These are phyloP conservation scores for Xylaria multiplex DNA, from an alignment of 2,329 filamentous ascomycete genomes.

Conservation along the genomic window DNA sequence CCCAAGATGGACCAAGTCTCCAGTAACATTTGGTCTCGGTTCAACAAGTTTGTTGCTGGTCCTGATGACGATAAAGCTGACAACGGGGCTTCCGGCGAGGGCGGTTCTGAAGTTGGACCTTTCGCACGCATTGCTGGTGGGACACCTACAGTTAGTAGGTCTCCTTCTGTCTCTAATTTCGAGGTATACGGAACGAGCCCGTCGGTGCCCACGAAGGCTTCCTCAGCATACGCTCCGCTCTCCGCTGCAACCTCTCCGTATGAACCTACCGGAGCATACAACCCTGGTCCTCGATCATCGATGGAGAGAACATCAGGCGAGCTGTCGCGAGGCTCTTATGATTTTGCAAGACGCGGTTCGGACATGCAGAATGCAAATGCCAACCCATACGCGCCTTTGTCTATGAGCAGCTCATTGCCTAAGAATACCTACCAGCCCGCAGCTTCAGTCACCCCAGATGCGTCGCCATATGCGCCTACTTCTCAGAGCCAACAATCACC, in stretches of 20 bases:
- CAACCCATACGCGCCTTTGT: conserved; percentile 50
- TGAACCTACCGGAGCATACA: conserved; percentile 48
- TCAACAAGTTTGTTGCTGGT: conserved; percentile 95
- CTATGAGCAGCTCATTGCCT: conserved; percentile 41
- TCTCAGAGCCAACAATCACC: conserved; percentile 38
- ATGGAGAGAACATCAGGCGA: conserved; percentile 59
- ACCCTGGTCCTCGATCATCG: conserved; percentile 53
- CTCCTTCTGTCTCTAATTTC: conserved; percentile 74
- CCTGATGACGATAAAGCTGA: conserved; percentile 79
- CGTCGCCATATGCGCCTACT: conserved; percentile 41
- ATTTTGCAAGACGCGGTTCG: conserved; percentile 54
- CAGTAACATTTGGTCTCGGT: conserved; percentile 87
- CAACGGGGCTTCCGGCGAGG: conserved; percentile 65
- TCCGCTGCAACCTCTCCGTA: conserved; percentile 50
- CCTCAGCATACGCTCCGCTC: conserved; percentile 62
- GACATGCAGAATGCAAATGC: conserved; percentile 52
- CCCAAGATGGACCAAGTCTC: conserved; percentile 97
- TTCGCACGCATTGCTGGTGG: conserved; percentile 85
- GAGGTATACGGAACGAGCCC: conserved; percentile 74
- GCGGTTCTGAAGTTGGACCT: conserved; percentile 72
- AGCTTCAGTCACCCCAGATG: conserved; percentile 36
- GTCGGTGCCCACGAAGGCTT: conserved; percentile 54
- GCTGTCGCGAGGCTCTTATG: conserved; percentile 53
- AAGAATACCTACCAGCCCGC: conserved; percentile 49
- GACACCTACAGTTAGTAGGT: conserved; percentile 78